phyloP scores from a whole-genome alignment of 164 flowering plant species.

The Aristolochia contorta region DNA sequence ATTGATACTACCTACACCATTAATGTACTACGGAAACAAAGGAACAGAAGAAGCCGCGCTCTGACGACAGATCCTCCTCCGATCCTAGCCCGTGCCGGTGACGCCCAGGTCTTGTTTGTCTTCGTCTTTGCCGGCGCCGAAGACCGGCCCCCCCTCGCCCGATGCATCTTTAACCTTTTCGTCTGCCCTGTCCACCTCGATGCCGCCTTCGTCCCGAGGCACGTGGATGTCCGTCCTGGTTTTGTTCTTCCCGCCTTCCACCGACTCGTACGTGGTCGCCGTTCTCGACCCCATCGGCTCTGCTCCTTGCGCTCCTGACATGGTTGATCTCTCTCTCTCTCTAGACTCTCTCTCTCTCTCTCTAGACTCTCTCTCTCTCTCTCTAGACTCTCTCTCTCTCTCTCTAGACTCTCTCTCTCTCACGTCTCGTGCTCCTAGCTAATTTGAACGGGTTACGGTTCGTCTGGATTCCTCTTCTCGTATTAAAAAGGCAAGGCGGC shows the following conservation, averaged over 20 bases:
- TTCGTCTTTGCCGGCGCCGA: conserved; percentile 41
- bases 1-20: too few relatives aligned
- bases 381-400: background rate
- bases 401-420: background rate
- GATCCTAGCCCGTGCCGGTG: conserved; percentile 41
- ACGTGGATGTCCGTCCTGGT: conserved; percentile 31
- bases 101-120: conserved; percentile 60
- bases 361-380: background rate
- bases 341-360: background rate
- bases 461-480: too few relatives aligned
- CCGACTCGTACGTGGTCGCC: conserved; percentile 66
- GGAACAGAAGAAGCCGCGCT: too few relatives aligned
- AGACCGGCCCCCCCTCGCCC: conserved; percentile 70
- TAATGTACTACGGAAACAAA: too few relatives aligned
- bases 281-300: conserved; percentile 50
- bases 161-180: conserved; percentile 65
- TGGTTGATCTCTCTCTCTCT: background rate
- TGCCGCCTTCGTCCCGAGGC: conserved; percentile 40
- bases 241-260: conserved; percentile 41
- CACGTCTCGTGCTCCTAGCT: background rate
- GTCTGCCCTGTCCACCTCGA: conserved; percentile 49
- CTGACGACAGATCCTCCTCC: too few relatives aligned
- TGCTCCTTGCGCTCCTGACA: conserved; percentile 96
- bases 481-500: too few relatives aligned
- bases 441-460: too few relatives aligned